Evolutionary conservation across 116 monocot genomes (phyloP).

Genomic region (Cymodocea nodosa): DNA sequence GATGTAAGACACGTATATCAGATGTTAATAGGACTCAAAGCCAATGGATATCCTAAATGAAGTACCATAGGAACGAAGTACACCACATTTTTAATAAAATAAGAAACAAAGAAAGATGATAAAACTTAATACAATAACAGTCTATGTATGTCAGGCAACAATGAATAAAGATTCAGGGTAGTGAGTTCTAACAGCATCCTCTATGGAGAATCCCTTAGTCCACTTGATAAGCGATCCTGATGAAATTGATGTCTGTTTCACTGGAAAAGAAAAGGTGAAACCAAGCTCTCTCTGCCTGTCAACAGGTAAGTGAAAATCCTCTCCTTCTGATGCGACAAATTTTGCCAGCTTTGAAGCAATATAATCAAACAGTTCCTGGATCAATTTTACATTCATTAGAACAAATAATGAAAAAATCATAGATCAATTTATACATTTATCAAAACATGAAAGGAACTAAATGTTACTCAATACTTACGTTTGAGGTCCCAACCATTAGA

Average conservation of each 20-base stretch:
- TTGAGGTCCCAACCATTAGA: constrained; percentile 50
- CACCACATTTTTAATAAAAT: too few relatives aligned
- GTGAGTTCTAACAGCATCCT: constrained; percentile 32
- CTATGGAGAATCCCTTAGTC: constrained; percentile 78
- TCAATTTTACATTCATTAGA: neutral
- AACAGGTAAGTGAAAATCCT: constrained; percentile 16
- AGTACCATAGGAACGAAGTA: too few relatives aligned
- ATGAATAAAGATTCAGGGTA: neutral
- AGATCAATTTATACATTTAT: neutral
- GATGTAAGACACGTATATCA: too few relatives aligned
- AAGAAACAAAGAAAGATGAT: too few relatives aligned
- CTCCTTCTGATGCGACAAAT: constrained; percentile 49
- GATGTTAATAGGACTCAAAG: too few relatives aligned
- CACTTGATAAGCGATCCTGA: constrained; percentile 60
- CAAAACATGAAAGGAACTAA: neutral
- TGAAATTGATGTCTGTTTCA: constrained; percentile 50
- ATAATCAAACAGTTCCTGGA: constrained; percentile 79
- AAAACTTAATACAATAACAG: neutral
- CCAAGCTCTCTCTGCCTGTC: constrained; percentile 51
- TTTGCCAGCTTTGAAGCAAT: constrained; percentile 49
- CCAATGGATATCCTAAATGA: too few relatives aligned
- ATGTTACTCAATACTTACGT: constrained; percentile 20
- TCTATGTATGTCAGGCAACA: neutral
- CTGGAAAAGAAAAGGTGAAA: constrained; percentile 82
- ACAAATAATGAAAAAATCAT: neutral